Base-by-base conservation (phyloP, 257 asterid genomes). In the Parsonsia alboflavescens region DNA sequence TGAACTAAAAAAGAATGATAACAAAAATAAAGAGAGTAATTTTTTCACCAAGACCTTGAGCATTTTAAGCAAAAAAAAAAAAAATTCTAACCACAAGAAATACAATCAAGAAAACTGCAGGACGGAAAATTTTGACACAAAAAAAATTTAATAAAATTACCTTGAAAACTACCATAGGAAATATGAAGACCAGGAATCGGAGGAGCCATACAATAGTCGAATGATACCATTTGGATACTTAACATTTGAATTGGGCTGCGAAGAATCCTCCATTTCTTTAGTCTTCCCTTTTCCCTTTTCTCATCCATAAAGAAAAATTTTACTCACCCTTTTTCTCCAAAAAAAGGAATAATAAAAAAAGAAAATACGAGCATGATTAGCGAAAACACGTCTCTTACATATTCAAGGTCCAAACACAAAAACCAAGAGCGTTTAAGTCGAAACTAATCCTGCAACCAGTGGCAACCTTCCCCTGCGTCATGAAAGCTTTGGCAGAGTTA, bases 401-500 rank as follows among this genome's bases (percentile, higher is more conserved):
- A 33, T 33, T 33, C 39, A 33, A 33, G 39, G 2, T 33, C 39
- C 3, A 3, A 33, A 33, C 39, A 33, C 39, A 33, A 33, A 33
- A 33, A n/a, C n/a, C n/a, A n/a, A n/a, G n/a, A n/a, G n/a, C n/a
- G n/a, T n/a, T n/a, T n/a, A n/a, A n/a, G n/a, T n/a, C n/a, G n/a
- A n/a, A n/a, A n/a, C n/a, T n/a, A n/a, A n/a, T n/a, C n/a, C n/a
- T n/a, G n/a, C n/a, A n/a, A n/a, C n/a, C 98, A 7, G 98, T 88
- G 65, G 99, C 97, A 82, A 96, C 99, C 89, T 96, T 96, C 82
- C 98, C 98, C 77, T 96, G 98, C 0, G 97, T 78, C 99, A 96
- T 89, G 91, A 96, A 96, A 67, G 99, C 89, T 86, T 96, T 96
- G 12, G 99, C 99, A 44, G 99, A 92, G 80, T 88, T 87, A 70